Conservation (phyloP, 2,329 filamentous ascomycete species). For the Aspergillus phoenicis region DNA sequence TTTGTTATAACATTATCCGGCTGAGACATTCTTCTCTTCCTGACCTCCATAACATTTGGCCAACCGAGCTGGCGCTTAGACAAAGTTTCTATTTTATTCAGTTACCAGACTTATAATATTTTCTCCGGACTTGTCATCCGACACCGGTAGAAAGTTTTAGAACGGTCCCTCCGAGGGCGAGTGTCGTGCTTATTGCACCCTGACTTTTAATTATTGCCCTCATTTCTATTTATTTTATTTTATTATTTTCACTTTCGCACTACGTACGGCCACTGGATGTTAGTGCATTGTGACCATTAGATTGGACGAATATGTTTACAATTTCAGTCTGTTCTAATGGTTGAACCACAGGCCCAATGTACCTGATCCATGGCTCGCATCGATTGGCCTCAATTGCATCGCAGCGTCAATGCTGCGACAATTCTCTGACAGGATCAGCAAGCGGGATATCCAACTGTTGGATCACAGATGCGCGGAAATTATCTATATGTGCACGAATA, state of each 20-base stretch:
- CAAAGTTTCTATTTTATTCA: neutral
- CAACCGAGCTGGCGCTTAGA: slow-evolving; percentile 7
- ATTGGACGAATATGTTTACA: neutral
- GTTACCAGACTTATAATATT: neutral
- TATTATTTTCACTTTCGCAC: no score
- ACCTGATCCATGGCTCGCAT: slow-evolving; percentile 7
- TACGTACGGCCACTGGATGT: neutral
- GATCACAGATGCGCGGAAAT: neutral
- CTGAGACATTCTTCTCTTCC: slow-evolving; percentile 8
- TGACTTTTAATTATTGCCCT: neutral
- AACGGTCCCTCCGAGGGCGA: neutral
- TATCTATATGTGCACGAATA: neutral
- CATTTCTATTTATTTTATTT: neutral
- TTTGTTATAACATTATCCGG: slow-evolving; percentile 4
- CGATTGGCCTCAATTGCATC: slow-evolving; percentile 4
- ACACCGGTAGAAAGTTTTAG: neutral
- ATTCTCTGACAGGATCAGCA: slow-evolving; percentile 22
- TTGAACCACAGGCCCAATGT: neutral
- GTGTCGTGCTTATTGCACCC: neutral
- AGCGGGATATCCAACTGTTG: slow-evolving; percentile 6
- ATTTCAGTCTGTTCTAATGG: neutral
- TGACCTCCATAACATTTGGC: slow-evolving; percentile 3
- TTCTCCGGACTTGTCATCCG: neutral
- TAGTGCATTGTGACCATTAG: neutral
- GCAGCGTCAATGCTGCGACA: slow-evolving; percentile 14